These are phyloP conservation scores for Kalanchoe fedtschenkoi DNA, from an alignment of 164 flowering plant genomes.

Conservation along the genomic window DNA sequence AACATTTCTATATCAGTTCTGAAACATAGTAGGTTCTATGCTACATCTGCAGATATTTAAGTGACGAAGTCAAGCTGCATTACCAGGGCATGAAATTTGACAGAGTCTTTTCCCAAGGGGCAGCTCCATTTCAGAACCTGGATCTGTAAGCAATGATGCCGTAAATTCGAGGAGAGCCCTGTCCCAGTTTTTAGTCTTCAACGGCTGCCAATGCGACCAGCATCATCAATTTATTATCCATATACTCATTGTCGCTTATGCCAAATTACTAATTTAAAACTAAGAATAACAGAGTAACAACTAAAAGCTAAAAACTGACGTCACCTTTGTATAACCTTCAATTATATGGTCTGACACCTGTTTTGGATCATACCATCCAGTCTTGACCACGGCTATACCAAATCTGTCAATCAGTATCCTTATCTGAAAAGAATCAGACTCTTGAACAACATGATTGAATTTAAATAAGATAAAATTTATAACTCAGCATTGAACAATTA, in stretches of 20 bases:
- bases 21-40: not conserved
- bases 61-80: not conserved
- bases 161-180: conserved; percentile 65
- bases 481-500: not conserved
- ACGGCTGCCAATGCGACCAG: conserved; percentile 53
- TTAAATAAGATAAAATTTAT: not conserved
- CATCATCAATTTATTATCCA: not conserved
- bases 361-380: conserved; percentile 74
- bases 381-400: conserved; percentile 53
- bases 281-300: not conserved
- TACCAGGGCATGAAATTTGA: conserved; percentile 88
- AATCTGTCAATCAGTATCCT: conserved; percentile 68
- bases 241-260: not conserved
- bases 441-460: not conserved
- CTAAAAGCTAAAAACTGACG: not conserved
- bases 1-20: not conserved
- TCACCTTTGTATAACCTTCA: conserved; percentile 76
- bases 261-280: not conserved
- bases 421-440: conserved; percentile 33
- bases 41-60: not conserved
- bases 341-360: conserved; percentile 48
- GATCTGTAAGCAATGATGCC: conserved; percentile 48
- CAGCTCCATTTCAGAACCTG: conserved; percentile 36
- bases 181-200: conserved; percentile 76
- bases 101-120: conserved; percentile 52